phyloP scores from a whole-genome alignment of 169 alveolate genomes.

The Cryptosporidium canis region DNA sequence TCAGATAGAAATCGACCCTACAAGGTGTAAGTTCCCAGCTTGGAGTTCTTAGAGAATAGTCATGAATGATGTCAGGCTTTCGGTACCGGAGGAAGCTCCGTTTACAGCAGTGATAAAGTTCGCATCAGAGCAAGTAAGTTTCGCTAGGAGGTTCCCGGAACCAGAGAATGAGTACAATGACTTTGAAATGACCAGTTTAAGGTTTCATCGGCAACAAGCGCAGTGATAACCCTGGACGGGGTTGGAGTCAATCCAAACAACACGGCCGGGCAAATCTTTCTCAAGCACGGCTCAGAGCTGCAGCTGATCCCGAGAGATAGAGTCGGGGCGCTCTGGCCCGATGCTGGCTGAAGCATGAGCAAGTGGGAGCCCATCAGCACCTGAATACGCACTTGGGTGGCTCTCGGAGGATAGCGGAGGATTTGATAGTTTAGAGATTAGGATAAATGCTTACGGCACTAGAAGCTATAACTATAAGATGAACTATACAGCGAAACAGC shows the following conservation, averaged over 20 bases:
- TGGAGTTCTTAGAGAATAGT: too few relatives aligned
- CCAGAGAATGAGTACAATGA: neutral
- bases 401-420: neutral
- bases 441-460: neutral
- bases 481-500: neutral
- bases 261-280: constrained; percentile 88
- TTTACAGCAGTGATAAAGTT: constrained; percentile 86
- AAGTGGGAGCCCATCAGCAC: too few relatives aligned
- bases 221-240: constrained; percentile 88
- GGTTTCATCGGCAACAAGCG: constrained; percentile 88
- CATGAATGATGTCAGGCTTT: constrained; percentile 22
- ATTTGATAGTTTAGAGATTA: neutral
- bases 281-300: constrained; percentile 90
- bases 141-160: constrained; percentile 36
- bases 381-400: neutral
- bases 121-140: constrained; percentile 81
- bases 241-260: constrained; percentile 89
- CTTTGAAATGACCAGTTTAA: constrained; percentile 77
- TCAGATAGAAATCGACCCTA: constrained; percentile 49
- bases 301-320: constrained; percentile 91
- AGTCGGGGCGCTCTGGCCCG: too few relatives aligned
- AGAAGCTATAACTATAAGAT: neutral
- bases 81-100: constrained; percentile 90
- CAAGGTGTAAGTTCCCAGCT: constrained; percentile 28
- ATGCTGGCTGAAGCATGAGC: too few relatives aligned